Evolutionary conservation across 768 basidiomycete genomes (phyloP).

Genomic region (Guyanaporus albipodus): DNA sequence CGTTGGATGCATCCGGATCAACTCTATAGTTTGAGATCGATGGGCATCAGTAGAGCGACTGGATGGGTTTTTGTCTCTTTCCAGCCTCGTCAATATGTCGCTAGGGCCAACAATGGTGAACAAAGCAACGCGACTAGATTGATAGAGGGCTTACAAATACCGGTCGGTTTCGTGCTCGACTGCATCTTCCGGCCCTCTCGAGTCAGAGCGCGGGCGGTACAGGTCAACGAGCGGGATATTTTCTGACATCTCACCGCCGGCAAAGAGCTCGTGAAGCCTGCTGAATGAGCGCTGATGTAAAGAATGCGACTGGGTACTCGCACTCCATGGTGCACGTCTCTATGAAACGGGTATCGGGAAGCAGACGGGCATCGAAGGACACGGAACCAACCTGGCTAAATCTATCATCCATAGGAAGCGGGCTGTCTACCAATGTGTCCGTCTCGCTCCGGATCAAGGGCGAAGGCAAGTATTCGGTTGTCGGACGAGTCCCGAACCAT

Average conservation of each 20-base stretch:
- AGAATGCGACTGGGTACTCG: conserved; percentile 39
- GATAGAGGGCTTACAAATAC: conserved; percentile 52
- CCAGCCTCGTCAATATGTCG: conserved; percentile 63
- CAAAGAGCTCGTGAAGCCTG: conserved; percentile 62
- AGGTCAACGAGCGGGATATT: conserved; percentile 62
- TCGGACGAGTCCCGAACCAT: conserved; percentile 69
- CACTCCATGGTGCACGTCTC: conserved; percentile 16
- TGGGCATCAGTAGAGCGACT: conserved; percentile 59
- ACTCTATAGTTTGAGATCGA: conserved; percentile 75
- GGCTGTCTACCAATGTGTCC: conserved; percentile 65
- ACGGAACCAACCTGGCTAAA: conserved; percentile 27
- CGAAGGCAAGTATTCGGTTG: conserved; percentile 66
- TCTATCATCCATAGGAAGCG: conserved; percentile 33
- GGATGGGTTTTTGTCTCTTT: conserved; percentile 39
- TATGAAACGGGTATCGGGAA: conserved; percentile 17
- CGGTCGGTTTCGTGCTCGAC: conserved; percentile 64
- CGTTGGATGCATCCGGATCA: conserved; percentile 82
- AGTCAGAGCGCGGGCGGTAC: conserved; percentile 34
- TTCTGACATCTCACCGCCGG: conserved; percentile 46
- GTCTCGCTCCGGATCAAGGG: conserved; percentile 75
- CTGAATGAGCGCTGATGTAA: conserved; percentile 56
- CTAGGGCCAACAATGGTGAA: conserved; percentile 33
- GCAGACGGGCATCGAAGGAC: neutral
- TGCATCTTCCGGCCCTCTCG: conserved; percentile 25
- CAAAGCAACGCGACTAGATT: neutral